Percentiles rank a stretch among this genome's conserved stretches.
Conservation (phyloP, 768 basidiomycete species). For the Trametes gibbosa region DNA sequence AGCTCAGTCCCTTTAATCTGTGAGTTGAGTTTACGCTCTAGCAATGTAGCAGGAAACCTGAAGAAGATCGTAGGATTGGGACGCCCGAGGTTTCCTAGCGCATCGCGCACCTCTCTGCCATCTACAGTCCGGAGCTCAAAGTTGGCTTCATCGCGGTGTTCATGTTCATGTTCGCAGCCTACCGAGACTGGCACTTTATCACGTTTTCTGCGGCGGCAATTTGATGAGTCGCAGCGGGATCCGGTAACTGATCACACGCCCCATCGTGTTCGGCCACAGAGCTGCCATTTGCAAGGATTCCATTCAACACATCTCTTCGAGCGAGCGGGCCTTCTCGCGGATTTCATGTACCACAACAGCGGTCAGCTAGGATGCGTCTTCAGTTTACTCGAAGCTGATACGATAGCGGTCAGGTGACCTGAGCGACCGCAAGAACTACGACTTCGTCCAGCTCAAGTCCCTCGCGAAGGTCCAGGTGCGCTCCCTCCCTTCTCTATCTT, state of each 20-base stretch:
- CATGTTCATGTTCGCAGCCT: not conserved
- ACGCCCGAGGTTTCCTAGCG: slow-evolving; percentile 74
- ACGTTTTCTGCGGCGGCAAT: slow-evolving; percentile 92
- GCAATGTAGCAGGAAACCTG: too few species aligned
- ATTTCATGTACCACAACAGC: slow-evolving; percentile 89
- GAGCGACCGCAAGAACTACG: slow-evolving; percentile 76
- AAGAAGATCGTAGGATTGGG: slow-evolving; percentile 55
- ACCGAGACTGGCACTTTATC: not conserved
- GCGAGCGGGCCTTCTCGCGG: slow-evolving; percentile 78
- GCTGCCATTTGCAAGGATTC: slow-evolving; percentile 80
- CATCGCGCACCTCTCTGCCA: slow-evolving; percentile 66
- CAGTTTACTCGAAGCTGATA: not conserved
- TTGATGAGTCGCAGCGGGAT: slow-evolving; percentile 45
- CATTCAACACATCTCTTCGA: slow-evolving; percentile 88
- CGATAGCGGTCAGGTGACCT: slow-evolving; percentile 56
- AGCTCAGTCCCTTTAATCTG: slow-evolving; percentile 77
- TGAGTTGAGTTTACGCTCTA: slow-evolving; percentile 27
- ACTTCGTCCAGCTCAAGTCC: slow-evolving; percentile 74
- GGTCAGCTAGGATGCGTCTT: slow-evolving; percentile 36
- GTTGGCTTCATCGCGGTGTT: slow-evolving; percentile 62
- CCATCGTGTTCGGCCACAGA: slow-evolving; percentile 37
- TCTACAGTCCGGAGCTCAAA: slow-evolving; percentile 78
- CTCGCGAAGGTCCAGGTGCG: slow-evolving; percentile 86
- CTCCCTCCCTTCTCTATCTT: not conserved
- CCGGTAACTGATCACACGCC: not conserved